Base-by-base conservation (phyloP, 2,329 filamentous ascomycete genomes). In the Orbilia brochopaga region DNA sequence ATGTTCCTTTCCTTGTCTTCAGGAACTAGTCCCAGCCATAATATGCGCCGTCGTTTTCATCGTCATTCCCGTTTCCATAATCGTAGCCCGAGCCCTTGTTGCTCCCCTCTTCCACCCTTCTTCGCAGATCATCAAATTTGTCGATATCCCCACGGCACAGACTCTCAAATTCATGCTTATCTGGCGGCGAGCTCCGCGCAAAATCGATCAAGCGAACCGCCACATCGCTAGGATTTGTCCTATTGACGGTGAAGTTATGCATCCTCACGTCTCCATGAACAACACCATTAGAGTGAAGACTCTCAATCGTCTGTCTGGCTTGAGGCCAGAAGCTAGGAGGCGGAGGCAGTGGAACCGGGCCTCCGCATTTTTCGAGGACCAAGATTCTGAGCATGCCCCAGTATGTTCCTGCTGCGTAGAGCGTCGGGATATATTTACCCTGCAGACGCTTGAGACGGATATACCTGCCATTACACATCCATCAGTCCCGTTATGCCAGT, bases 321-420 rank as follows among this genome's bases (percentile, higher is more conserved):
- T 27, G 3, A 2, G 23, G n/a, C 46, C 46, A 51, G 15, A 51
- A 51, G 4, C 17, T 13, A 42, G 5, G 3, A 42, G 37, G 37
- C 4, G 37, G 37, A 4, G 5, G 5, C 11, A 4, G 5, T 13
- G 37, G 37, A 23, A 15, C 46, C 21, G 3, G 4, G 17, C 21
- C 46, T 51, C 46, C 46, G 19, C 46, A 51, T 4, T 51, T 17
- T 51, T 51, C 6, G 4, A 51, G 17, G n/a, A 51, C 23, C 7
- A 51, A 19, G 15, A 51, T 51, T 17, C 23, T 51, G 5, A 51
- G 17, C 46, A 21, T 4, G 46, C 23, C 46, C 46, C 46, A 51
- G 46, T 21, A 21, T 27, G 46, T 51, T 17, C 46, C 46, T 17
- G 46, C 46, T 6, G 46, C 17, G 4, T 4, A 21, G 8, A 51